Base-by-base conservation (phyloP, 1,284 basidiomycete genomes). In the Irpex lacteus region DNA sequence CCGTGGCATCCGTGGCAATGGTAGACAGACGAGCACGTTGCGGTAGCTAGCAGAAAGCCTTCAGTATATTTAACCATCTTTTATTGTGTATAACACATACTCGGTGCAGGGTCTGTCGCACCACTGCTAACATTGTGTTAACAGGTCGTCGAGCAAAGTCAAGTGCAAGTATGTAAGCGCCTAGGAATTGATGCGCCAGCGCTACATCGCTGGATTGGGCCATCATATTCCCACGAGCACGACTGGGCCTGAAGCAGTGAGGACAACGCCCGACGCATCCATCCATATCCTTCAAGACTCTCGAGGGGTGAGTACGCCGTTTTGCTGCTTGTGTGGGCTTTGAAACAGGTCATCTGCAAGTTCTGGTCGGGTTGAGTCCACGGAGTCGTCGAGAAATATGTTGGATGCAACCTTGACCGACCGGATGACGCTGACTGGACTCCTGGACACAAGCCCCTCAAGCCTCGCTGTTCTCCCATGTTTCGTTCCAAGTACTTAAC, bases 251-350 rank as follows among this genome's bases (percentile, higher is more conserved):
- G 67, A 72, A 72, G 68, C 69, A 64, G 68, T 72, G 57, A 64
- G 63, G 62, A 70, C 70, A 68, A 65, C 71, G 59, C 71, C 69
- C 70, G 70, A 68, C 71, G 34, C 54, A 63, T 38, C 58, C 68
- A 68, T 68, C 67, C 73, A 74, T 71, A 74, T 68, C 63, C 66
- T 67, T 72, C 70, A 75, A 74, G 72, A 77, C 74, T 66, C 70
- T 68, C 70, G 75, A 74, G 75, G 76, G 73, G 82, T 82, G 71
- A 80, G 80, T 79, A 58, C 62, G 57, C 57, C 55, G 62, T 66
- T 68, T 64, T 62, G 18, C 60, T 59, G 53, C 54, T 59, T 53
- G 59, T 50, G 57, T 18, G 37, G 57, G 52, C 9, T 15, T 38
- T 32, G 38, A 15, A 11, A 60, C 5, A 18, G 5, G 61, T 44